These are phyloP conservation scores for Talaromyces sp. DNA, from an alignment of 2,329 filamentous ascomycete species.

Conservation along the genomic window DNA sequence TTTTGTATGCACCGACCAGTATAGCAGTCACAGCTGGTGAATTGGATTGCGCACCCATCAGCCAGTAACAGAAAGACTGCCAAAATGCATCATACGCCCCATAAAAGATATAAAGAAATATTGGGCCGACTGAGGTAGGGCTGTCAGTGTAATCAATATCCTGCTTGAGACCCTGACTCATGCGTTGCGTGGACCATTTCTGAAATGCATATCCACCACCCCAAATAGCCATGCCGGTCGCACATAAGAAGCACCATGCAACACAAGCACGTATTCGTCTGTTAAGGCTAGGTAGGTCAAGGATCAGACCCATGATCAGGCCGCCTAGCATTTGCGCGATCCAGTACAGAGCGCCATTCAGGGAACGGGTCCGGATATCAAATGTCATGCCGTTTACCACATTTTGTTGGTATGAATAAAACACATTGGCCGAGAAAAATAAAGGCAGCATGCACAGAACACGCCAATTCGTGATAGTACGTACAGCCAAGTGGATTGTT, in stretches of 20 bases:
- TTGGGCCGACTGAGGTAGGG: slow-evolving; percentile 60
- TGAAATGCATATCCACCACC: slow-evolving; percentile 69
- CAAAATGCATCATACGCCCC: slow-evolving; percentile 69
- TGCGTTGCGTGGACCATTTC: slow-evolving; percentile 53
- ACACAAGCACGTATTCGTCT: slow-evolving; percentile 52
- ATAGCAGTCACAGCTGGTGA: slow-evolving; percentile 46
- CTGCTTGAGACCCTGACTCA: slow-evolving; percentile 45
- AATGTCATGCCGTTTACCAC: slow-evolving; percentile 59
- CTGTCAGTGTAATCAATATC: slow-evolving; percentile 54
- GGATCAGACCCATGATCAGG: slow-evolving; percentile 42
- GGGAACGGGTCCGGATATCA: slow-evolving; percentile 58
- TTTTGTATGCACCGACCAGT: slow-evolving; percentile 53
- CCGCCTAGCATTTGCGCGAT: slow-evolving; percentile 60
- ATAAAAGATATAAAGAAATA: slow-evolving; percentile 72
- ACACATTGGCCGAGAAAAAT: slow-evolving; percentile 60
- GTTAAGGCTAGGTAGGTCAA: slow-evolving; percentile 47
- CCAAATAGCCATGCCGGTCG: slow-evolving; percentile 58
- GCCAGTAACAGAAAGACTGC: slow-evolving; percentile 68
- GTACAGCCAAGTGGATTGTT: slow-evolving; percentile 35
- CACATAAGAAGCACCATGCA: slow-evolving; percentile 52
- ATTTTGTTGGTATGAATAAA: slow-evolving; percentile 62
- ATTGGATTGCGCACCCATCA: slow-evolving; percentile 53
- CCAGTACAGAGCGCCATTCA: slow-evolving; percentile 60
- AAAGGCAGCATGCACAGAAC: slow-evolving; percentile 55
- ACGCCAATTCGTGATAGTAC: slow-evolving; percentile 47